Evolutionary conservation across 2,329 filamentous ascomycete species (phyloP), one percentile per base, ranked within the genome.

Genomic region (Calonectria naviculata): DNA sequence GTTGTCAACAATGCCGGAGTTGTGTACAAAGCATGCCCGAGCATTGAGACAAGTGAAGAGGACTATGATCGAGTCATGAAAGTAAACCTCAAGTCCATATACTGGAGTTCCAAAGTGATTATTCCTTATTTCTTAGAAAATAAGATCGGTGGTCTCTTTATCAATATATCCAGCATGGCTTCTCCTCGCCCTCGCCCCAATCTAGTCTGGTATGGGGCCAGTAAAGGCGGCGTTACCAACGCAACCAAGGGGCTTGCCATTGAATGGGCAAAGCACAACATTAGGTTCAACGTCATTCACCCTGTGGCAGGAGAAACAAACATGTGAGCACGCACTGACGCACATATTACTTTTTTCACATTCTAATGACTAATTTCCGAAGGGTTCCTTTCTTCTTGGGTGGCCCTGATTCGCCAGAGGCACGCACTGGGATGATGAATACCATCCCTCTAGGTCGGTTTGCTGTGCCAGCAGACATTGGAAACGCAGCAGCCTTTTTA

Each of bases 151-250:
- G 65, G 65, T 7, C 44, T 68, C 3, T 68, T 68, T n/a, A 52
- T 68, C 34, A 68, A 68, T 38, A 68, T 62, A n/a, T 68, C 65
- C n/a, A 62, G 54, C 44, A 62, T 68, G 65, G 21, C 65, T 2
- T 61, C 54, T 24, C 56, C 56, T 24, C 36, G 56, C 5, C 54
- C 56, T 15, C 54, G 65, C 2, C 65, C 65, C 4, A 36, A 34
- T 7, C 44, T 62, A 15, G 56, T 63, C 15, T 68, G 54, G 56
- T 68, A 68, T 8, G 66, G 66, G 19, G 66, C 56, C 9, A 68
- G 56, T 58, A 68, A 68, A 28, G 66, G 56, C 26, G 65, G 52
- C 6, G 54, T 67, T 3, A 67, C 65, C 2, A 67, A 67, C n/a
- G 65, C 65, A 4, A 67, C 65, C 36, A 67, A 67, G 29, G 65